Percentiles rank a stretch among this genome's conserved stretches.
Evolutionary conservation across 2,329 filamentous ascomycete genomes (phyloP).

Genomic region (Aureobasidium sp.): DNA sequence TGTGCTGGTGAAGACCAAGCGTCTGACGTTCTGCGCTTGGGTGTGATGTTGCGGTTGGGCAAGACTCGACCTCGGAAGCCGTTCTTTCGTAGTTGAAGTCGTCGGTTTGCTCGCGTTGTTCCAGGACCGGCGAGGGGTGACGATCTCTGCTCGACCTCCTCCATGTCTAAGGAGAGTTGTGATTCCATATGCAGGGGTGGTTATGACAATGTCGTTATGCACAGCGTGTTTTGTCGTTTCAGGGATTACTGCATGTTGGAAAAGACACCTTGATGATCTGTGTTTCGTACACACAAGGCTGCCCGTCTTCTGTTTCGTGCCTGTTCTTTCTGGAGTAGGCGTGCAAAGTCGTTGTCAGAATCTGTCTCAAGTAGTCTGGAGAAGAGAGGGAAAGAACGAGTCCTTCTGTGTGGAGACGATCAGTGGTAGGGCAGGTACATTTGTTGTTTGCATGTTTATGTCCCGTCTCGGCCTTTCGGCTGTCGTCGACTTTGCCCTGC

Average conservation of each 20-base stretch:
- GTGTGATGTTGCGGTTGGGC: conserved; percentile 25
- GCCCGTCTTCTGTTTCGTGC: no score
- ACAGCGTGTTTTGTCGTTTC: not conserved
- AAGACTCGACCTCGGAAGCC: conserved; percentile 24
- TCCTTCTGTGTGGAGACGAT: not conserved
- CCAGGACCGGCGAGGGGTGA: conserved; percentile 15
- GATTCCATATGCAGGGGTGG: not conserved
- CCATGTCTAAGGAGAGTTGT: not conserved
- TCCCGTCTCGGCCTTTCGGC: not conserved
- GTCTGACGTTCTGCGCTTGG: conserved; percentile 15
- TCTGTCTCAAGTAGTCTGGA: not conserved
- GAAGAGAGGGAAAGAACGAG: not conserved
- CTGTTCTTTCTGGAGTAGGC: not conserved
- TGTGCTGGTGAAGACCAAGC: conserved; percentile 13
- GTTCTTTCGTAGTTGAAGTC: conserved; percentile 27
- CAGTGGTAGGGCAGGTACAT: not conserved
- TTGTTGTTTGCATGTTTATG: not conserved
- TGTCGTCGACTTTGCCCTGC: not conserved
- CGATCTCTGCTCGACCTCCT: not conserved
- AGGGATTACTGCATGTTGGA: not conserved
- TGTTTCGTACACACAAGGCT: not conserved
- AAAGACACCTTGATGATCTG: conserved; percentile 1
- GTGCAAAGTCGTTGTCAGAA: not conserved
- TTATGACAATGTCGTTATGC: not conserved
- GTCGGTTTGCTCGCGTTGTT: conserved; percentile 19